Percentiles rank a stretch among this genome's conserved stretches.
These are phyloP conservation scores for Deinandra increscens DNA, from an alignment of 129 eudicot genomes.

Conservation along the genomic window DNA sequence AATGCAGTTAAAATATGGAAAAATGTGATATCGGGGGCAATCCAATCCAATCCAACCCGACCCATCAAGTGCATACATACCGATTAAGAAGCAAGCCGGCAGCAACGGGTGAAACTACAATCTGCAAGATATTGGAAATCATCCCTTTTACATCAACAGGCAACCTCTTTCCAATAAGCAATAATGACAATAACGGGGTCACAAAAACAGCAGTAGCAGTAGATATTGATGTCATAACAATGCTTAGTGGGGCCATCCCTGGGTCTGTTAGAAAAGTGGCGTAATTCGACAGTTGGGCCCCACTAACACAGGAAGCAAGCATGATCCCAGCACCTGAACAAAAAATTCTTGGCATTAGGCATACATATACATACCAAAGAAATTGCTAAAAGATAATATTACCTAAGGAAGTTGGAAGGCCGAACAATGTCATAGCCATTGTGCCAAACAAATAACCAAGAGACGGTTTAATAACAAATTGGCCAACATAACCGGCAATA, in stretches of 20 bases:
- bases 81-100: constrained; percentile 87
- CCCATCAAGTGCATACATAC: constrained; percentile 29
- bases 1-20: neutral
- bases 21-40: neutral
- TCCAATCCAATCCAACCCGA: neutral
- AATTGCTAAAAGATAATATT: constrained; percentile 3
- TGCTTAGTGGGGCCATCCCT: constrained; percentile 91
- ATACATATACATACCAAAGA: neutral
- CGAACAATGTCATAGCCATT: constrained; percentile 52
- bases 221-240: constrained; percentile 93
- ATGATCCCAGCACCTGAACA: constrained; percentile 92
- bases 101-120: constrained; percentile 87
- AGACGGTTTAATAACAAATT: constrained; percentile 76
- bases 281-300: constrained; percentile 95
- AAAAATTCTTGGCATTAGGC: constrained; percentile 13
- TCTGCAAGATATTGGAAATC: constrained; percentile 86
- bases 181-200: constrained; percentile 76
- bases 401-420: constrained; percentile 89
- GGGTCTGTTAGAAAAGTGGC: constrained; percentile 95
- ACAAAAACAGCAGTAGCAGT: constrained; percentile 88
- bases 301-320: constrained; percentile 93
- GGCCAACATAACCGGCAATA: constrained; percentile 81
- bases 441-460: constrained; percentile 89
- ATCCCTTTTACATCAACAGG: constrained; percentile 97
- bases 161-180: constrained; percentile 84